Conservation (phyloP, 345 rosid genomes). For the Hypericum androsaemum region DNA sequence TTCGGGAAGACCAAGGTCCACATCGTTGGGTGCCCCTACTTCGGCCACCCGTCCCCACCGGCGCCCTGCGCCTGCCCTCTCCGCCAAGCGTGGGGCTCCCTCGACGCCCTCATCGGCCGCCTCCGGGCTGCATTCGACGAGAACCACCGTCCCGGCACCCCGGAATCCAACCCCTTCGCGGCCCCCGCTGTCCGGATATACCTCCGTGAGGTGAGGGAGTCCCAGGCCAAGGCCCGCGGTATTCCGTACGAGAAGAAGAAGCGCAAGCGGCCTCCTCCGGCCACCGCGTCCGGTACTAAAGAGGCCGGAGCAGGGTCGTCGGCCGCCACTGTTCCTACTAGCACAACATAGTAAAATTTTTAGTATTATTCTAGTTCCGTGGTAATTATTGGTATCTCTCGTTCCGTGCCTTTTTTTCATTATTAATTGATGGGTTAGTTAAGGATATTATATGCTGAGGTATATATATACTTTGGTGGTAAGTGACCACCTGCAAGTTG, state of each 20-base stretch:
- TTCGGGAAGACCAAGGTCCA: conserved; percentile 31
- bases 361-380: background rate
- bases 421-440: background rate
- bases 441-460: too few species aligned
- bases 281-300: background rate
- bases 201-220: conserved; percentile 24
- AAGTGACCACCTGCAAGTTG: too few species aligned
- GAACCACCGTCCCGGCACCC: conserved; percentile 17
- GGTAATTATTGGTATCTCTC: background rate
- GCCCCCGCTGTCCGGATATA: conserved; percentile 27
- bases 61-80: conserved; percentile 27
- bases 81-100: conserved; percentile 27
- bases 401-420: conserved; percentile 6
- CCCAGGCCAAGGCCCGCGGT: conserved; percentile 25
- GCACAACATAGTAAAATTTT: conserved; percentile 16
- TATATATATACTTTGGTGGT: too few species aligned
- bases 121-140: conserved; percentile 25
- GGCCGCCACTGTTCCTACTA: background rate
- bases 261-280: conserved; percentile 13
- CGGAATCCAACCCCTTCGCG: conserved; percentile 26
- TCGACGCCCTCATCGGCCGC: conserved; percentile 28
- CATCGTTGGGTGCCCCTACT: conserved; percentile 23
- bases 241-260: conserved; percentile 25
- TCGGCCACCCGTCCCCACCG: conserved; percentile 23
- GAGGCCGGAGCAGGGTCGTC: background rate